Evolutionary conservation across 1,284 basidiomycete genomes (phyloP).

Genomic region (Ustilago tritici): DNA sequence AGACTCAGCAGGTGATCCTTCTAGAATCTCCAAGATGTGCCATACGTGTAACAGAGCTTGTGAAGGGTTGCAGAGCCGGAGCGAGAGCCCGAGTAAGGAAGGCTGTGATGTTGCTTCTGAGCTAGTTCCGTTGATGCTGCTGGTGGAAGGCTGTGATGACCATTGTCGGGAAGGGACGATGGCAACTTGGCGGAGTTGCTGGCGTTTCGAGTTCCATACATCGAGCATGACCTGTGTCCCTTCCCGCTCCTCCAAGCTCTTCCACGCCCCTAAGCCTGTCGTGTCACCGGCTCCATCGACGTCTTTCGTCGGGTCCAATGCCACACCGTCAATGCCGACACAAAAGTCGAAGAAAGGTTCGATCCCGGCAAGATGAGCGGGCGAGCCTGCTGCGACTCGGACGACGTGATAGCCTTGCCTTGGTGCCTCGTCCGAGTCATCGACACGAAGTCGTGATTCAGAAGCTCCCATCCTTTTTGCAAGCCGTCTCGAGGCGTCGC

Average conservation of each 20-base stretch:
- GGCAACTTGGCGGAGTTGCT: slow-evolving; percentile 83
- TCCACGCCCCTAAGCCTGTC: slow-evolving; percentile 60
- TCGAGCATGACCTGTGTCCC: slow-evolving; percentile 81
- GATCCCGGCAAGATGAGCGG: slow-evolving; percentile 79
- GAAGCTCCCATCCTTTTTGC: slow-evolving; percentile 38
- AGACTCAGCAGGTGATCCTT: slow-evolving; percentile 90
- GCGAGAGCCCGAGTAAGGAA: slow-evolving; percentile 88
- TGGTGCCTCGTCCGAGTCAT: slow-evolving; percentile 57
- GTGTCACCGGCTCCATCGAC: slow-evolving; percentile 44
- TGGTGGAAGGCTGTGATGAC: slow-evolving; percentile 70
- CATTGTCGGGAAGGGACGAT: slow-evolving; percentile 87
- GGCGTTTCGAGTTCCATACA: slow-evolving; percentile 91
- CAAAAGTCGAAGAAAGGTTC: slow-evolving; percentile 98
- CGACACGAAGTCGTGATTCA: slow-evolving; percentile 43
- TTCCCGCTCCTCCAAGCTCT: slow-evolving; percentile 82
- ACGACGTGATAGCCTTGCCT: slow-evolving; percentile 68
- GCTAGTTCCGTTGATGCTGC: slow-evolving; percentile 47
- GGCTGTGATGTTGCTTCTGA: slow-evolving; percentile 69
- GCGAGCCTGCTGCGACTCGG: slow-evolving; percentile 68
- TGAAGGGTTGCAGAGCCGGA: slow-evolving; percentile 79
- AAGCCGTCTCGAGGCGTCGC: neutral
- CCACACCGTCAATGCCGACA: slow-evolving; percentile 79
- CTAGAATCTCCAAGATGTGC: slow-evolving; percentile 96
- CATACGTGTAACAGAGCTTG: slow-evolving; percentile 74
- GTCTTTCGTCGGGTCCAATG: slow-evolving; percentile 57